phyloP scores from a whole-genome alignment of 345 rosid genomes.

The Salix viminalis region DNA sequence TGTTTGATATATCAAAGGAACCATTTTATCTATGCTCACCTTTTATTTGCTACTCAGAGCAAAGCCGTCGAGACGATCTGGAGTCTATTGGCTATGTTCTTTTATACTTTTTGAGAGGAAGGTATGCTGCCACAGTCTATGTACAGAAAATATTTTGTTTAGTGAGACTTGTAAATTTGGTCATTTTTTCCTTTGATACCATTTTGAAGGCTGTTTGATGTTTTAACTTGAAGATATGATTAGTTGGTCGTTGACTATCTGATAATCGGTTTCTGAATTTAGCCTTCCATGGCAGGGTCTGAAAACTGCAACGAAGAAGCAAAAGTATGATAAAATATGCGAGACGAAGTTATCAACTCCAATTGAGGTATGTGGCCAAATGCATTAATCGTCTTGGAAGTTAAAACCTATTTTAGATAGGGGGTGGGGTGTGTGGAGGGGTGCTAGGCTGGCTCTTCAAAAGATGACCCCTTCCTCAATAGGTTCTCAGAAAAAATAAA shows the following conservation, averaged over 20 bases:
- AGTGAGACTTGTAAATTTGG: no score
- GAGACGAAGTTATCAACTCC: slow-evolving; percentile 90
- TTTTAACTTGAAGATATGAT: not conserved
- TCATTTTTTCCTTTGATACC: not conserved
- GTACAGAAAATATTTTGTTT: not conserved
- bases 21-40: not conserved
- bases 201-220: not conserved
- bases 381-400: not conserved
- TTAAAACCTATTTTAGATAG: not conserved
- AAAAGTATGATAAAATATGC: slow-evolving; percentile 80
- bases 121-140: slow-evolving; percentile 35
- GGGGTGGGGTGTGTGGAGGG: not conserved
- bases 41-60: slow-evolving; percentile 29
- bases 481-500: not conserved
- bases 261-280: slow-evolving; percentile 2
- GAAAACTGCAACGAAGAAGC: slow-evolving; percentile 85
- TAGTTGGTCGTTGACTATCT: not conserved
- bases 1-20: not conserved
- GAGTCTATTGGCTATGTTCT: slow-evolving; percentile 57
- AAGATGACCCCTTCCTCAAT: not conserved
- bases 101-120: slow-evolving; percentile 69
- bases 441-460: not conserved
- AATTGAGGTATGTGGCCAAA: slow-evolving; percentile 57
- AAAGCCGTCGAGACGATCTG: slow-evolving; percentile 54
- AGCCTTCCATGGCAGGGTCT: slow-evolving; percentile 98